Base-by-base conservation (phyloP, 1,284 basidiomycete species). In the Phlebopus sp. region DNA sequence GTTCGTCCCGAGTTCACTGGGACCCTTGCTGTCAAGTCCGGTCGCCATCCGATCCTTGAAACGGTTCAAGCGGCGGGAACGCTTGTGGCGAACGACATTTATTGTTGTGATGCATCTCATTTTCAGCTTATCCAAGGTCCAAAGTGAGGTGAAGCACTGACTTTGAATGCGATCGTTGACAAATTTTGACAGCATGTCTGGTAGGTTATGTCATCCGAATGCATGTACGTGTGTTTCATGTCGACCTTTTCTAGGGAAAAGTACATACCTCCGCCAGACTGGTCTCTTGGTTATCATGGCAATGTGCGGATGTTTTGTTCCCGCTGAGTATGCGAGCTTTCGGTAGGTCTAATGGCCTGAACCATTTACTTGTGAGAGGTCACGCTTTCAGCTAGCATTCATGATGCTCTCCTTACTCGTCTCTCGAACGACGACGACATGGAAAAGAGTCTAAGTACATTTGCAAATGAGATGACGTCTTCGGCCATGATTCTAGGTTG, bases 341-440 rank as follows among this genome's bases (percentile, higher is more conserved):
- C 75, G 81, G 89, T 82, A 42, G 29, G 68, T 27, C 34, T 8
- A 31, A 15, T 6, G 1, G 23, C 37, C 31, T 1, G 4, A 25
- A 14, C 32, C 27, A 4, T 13, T 6, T 30, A 1, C 4, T 25
- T 38, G 14, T 13, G 4, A 35, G 32, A 7, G 18, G 43, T 31
- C 18, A 14, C 17, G 19, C 8, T 10, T 30, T 9, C 47, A 30
- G 9, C 11, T 48, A 89, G 85, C 29, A 76, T 93, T 2, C 89
- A 93, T 46, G 91, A 96, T 56, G 77, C 84, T 0, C 74, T 98
- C 9, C 75, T 98, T 19, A 89, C 87, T 3, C 82, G 95, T 8
- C 74, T 98, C 4, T 95, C 92, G 0, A 97, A 97, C 56, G 92
- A 97, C 54, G 93, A 93, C 57, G 85, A 92, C 55, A 79, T 94